Evolutionary conservation across 2,329 filamentous ascomycete species (phyloP), one percentile per base, ranked within the genome.

Genomic region (Epicoccum nigrum): DNA sequence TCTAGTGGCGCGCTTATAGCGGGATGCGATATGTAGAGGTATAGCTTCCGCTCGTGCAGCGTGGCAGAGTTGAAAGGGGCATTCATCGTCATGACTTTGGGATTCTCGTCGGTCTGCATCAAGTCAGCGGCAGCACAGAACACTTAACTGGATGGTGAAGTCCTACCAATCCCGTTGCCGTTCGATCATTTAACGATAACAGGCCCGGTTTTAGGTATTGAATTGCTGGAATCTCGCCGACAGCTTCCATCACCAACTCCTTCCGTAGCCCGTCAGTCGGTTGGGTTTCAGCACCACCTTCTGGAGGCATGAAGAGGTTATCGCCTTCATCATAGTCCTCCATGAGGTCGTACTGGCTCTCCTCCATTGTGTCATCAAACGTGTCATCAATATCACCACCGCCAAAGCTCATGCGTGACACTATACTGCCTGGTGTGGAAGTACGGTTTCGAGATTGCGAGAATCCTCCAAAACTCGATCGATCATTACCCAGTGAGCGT

Each of bases 401-500:
- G 9, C 69, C 69, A 8, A 76, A 47, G 44, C 73, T 76, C 58
- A 74, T 65, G 28, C 72, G 63, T 17, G 72, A 74, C 20, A 65
- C 63, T 33, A 75, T 63, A 37, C 71, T 74, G 28, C 80, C 82
- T 19, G 80, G 81, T 1, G 84, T 79, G 8, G 83, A 86, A n/a
- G 77, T 79, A 60, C 83, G 79, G 51, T 82, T 74, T 39, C 74
- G 76, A 15, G 74, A 71, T 27, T 72, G 69, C 13, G 69, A 65
- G 28, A 67, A 65, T 20, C 72, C 72, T 35, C 74, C 75, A 51
- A 84, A 80, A 62, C 89, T 92, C 37, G 78, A 78, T 34, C 89
- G 83, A 28, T 82, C 80, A 46, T 84, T 83, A 23, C 88, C 88
- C 57, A 94, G 83, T 1, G 92, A 96, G 45, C 94, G 87, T 6